Evolutionary conservation across 2,329 filamentous ascomycete genomes (phyloP), one percentile per base, ranked within the genome.

Genomic region (Fusarium tupiense): DNA sequence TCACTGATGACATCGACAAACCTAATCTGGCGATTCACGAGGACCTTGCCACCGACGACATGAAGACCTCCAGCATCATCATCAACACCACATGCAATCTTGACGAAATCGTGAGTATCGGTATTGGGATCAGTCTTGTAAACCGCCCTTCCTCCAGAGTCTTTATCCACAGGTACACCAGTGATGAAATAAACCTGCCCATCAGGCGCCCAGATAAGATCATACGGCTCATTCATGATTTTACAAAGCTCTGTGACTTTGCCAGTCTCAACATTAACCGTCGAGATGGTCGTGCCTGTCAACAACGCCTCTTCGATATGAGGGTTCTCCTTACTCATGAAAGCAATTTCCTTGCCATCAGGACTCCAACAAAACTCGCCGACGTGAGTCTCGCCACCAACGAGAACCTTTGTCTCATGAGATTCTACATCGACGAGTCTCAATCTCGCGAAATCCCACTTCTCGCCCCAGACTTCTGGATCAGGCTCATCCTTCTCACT

Each of bases 401-500:
- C 52, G 11, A 78, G 61, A 8, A 53, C 54, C 22, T 12, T 74
- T 2, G 50, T 67, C 47, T 79, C 76, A 0, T 60, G 66, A 12
- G 76, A 81, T 14, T 62, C 71, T 5, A 84, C 50, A 37, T 84
- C 65, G 2, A 84, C 46, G 5, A 81, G 69, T 2, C 80, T 74
- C 17, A 85, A 71, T 16, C 77, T 78, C 20, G 73, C 75, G 63
- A 76, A 80, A 9, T 79, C 69, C 83, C 80, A 84, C 19, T 80
- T 74, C 43, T 81, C 69, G 33, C 81, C 82, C 79, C 81, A 85
- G 22, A 85, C 80, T 13, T 79, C 72, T 5, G 76, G 77, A 63
- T 83, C 83, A 37, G 80, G 76, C 14, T 80, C 80, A 1, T 77
- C 77, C 16, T 81, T 76, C 19, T 84, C 79, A 6, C 76, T 58